Percentiles rank a stretch among this genome's conserved stretches.
phyloP scores from a whole-genome alignment of 106 monocot species.

The Dendrobium officinale region DNA sequence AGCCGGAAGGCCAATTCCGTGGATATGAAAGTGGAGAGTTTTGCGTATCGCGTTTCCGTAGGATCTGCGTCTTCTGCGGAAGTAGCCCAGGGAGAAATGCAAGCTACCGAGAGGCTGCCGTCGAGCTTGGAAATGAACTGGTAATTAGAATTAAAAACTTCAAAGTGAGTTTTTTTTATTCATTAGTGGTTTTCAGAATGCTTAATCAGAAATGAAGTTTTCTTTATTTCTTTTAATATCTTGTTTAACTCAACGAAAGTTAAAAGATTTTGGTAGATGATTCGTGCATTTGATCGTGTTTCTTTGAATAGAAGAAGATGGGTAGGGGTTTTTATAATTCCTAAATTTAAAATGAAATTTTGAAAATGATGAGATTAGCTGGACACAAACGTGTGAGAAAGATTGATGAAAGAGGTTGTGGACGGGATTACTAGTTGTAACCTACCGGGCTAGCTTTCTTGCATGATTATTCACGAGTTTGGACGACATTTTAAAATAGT shows the following conservation, averaged over 20 bases:
- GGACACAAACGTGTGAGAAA: neutral
- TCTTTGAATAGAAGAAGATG: neutral
- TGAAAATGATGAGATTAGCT: neutral
- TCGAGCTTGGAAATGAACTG: slow-evolving; percentile 75
- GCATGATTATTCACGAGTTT: slow-evolving; percentile 19
- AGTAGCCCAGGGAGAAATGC: slow-evolving; percentile 58
- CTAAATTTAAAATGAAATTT: no score
- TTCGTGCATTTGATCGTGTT: neutral
- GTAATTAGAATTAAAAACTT: slow-evolving; percentile 14
- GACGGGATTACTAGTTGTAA: slow-evolving; percentile 28
- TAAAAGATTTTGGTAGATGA: neutral
- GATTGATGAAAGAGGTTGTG: slow-evolving; percentile 10
- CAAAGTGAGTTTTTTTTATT: neutral
- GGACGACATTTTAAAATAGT: slow-evolving; percentile 27
- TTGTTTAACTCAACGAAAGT: neutral
- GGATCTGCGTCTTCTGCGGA: slow-evolving; percentile 78
- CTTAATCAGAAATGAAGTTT: no score
- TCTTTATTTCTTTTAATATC: neutral
- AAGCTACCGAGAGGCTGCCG: slow-evolving; percentile 63
- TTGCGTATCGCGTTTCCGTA: slow-evolving; percentile 28
- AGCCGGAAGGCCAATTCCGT: neutral
- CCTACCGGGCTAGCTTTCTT: slow-evolving; percentile 11
- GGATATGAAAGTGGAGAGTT: neutral
- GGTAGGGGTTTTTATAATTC: neutral
- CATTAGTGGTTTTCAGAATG: neutral